Percentiles rank a stretch among this genome's conserved stretches.
These are phyloP conservation scores for Fraxinus pennsylvanica DNA, from an alignment of 257 asterid genomes.

Conservation along the genomic window DNA sequence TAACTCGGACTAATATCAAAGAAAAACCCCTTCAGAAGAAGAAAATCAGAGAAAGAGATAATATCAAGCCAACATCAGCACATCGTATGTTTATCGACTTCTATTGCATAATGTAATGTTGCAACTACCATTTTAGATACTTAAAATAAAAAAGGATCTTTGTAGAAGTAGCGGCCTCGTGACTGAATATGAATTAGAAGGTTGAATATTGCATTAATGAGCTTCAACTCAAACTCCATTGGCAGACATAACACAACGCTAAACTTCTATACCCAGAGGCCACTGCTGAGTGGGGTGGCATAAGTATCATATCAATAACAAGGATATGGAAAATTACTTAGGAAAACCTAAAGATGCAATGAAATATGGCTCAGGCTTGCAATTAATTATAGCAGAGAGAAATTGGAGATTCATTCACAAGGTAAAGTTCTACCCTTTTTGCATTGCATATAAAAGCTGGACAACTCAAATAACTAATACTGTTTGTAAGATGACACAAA, in stretches of 20 bases:
- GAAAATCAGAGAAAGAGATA: background rate
- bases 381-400: background rate
- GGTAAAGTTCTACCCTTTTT: background rate
- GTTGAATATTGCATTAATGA: slow-evolving; percentile 1
- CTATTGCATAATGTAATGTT: background rate
- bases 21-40: background rate
- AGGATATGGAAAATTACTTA: background rate
- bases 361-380: background rate
- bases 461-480: background rate
- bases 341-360: background rate
- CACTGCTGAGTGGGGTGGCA: background rate
- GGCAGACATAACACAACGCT: background rate
- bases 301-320: background rate
- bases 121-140: background rate
- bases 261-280: background rate
- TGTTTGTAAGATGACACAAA: background rate
- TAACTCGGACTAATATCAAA: background rate
- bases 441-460: background rate
- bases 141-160: background rate
- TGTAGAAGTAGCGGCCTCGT: background rate
- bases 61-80: background rate
- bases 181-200: background rate
- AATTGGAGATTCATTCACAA: background rate
- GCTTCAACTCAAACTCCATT: background rate
- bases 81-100: background rate